phyloP scores from a whole-genome alignment of 1,139 yeast species.

The Debaryomyces nepalensis region DNA sequence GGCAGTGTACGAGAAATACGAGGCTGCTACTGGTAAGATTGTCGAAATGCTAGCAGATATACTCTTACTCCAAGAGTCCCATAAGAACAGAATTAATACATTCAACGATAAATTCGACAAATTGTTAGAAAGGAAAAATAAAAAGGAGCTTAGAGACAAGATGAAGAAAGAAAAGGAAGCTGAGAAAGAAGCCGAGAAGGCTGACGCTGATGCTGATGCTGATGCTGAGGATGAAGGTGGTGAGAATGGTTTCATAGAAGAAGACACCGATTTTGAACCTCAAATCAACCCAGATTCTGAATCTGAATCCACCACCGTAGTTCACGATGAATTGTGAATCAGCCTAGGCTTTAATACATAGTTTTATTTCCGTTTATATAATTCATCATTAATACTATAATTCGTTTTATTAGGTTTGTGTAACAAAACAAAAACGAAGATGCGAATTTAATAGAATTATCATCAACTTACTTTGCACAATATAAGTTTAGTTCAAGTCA shows the following conservation, averaged over 20 bases:
- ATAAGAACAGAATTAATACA: constrained; percentile 42
- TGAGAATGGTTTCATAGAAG: constrained; percentile 7
- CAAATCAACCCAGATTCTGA: not conserved
- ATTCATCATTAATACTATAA: constrained; percentile 4
- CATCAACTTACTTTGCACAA: not conserved
- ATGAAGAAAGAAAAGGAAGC: constrained; percentile 30
- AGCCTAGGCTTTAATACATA: not conserved
- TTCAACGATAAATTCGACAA: constrained; percentile 41
- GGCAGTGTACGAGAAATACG: constrained; percentile 39
- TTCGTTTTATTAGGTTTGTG: constrained; percentile 6
- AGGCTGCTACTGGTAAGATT: constrained; percentile 38
- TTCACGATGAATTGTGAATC: constrained; percentile 10
- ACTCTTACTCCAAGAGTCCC: constrained; percentile 40
- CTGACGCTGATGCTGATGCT: constrained; percentile 20
- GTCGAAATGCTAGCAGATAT: constrained; percentile 40
- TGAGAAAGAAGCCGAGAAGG: constrained; percentile 26
- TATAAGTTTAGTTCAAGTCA: not conserved
- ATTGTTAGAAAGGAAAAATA: constrained; percentile 40
- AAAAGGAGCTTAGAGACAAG: constrained; percentile 41
- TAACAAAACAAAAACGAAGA: constrained; percentile 6
- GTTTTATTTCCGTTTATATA: not conserved
- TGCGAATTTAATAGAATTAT: constrained; percentile 3
- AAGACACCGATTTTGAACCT: constrained; percentile 4
- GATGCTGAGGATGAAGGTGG: constrained; percentile 20
- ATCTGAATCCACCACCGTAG: not conserved